phyloP scores from a whole-genome alignment of 768 basidiomycete species.

The Russula sp. region DNA sequence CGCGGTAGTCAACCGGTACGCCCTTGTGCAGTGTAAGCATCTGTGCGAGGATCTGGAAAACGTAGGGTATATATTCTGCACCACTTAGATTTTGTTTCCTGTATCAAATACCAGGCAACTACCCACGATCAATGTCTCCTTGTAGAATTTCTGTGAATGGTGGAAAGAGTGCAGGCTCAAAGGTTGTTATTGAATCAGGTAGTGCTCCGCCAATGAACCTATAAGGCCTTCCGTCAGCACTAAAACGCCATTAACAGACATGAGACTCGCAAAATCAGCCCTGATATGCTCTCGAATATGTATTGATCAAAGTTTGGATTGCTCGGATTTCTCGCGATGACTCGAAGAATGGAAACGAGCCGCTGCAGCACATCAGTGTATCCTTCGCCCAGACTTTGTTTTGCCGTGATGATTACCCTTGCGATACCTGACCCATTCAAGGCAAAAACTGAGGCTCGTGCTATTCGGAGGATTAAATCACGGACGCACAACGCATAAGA shows the following conservation, averaged over 20 bases:
- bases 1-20: conserved; percentile 71
- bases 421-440: conserved; percentile 61
- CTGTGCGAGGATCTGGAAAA: conserved; percentile 93
- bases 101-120: background rate
- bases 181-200: conserved; percentile 56
- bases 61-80: conserved; percentile 92
- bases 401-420: conserved; percentile 87
- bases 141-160: conserved; percentile 85
- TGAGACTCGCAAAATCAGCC: conserved; percentile 65
- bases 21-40: conserved; percentile 79
- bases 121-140: conserved; percentile 87
- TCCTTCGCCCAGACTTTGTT: conserved; percentile 62
- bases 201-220: conserved; percentile 78
- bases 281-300: conserved; percentile 95
- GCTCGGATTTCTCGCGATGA: conserved; percentile 91
- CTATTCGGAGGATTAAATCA: background rate
- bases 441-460: background rate
- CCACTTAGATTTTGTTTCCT: background rate
- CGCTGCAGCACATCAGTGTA: conserved; percentile 61
- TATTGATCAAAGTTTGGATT: conserved; percentile 98
- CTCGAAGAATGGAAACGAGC: conserved; percentile 75
- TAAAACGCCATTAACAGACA: background rate
- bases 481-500: conserved; percentile 86
- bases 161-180: conserved; percentile 77
- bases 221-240: background rate